These are phyloP conservation scores for Vanrija pseudolonga DNA, from an alignment of 1,284 basidiomycete species.

Conservation along the genomic window DNA sequence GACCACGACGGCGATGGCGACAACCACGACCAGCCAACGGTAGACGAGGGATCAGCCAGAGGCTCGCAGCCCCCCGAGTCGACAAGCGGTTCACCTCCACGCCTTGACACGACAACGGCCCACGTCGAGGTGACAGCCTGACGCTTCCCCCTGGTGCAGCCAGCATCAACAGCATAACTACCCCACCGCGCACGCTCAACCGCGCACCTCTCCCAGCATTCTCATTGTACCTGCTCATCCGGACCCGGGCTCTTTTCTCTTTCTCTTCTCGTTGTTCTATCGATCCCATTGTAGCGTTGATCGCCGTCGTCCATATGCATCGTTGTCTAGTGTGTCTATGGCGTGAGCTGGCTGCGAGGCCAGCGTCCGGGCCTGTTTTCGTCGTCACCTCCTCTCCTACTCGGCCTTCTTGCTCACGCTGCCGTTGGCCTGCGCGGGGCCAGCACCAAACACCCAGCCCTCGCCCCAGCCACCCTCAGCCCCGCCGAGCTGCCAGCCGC, in stretches of 20 bases:
- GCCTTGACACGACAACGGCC: not conserved
- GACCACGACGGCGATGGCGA: not conserved
- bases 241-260: not conserved
- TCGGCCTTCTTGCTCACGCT: not conserved
- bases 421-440: not conserved
- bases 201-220: not conserved
- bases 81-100: not conserved
- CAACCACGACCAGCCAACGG: conserved; percentile 3
- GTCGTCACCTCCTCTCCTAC: not conserved
- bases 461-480: conserved; percentile 42
- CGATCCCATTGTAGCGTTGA: not conserved
- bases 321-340: not conserved
- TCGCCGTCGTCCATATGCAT: conserved; percentile 2
- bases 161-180: not conserved
- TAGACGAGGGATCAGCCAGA: conserved; percentile 1
- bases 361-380: no score
- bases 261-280: not conserved
- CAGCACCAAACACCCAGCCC: conserved; percentile 22
- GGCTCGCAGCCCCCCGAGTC: not conserved
- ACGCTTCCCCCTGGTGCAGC: not conserved
- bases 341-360: no score
- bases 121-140: conserved; percentile 1
- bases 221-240: not conserved
- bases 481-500: conserved; percentile 37
- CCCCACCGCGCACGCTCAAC: not conserved